Evolutionary conservation across 2,329 filamentous ascomycete genomes (phyloP), one percentile per base, ranked within the genome.

Genomic region (Alternaria solani): DNA sequence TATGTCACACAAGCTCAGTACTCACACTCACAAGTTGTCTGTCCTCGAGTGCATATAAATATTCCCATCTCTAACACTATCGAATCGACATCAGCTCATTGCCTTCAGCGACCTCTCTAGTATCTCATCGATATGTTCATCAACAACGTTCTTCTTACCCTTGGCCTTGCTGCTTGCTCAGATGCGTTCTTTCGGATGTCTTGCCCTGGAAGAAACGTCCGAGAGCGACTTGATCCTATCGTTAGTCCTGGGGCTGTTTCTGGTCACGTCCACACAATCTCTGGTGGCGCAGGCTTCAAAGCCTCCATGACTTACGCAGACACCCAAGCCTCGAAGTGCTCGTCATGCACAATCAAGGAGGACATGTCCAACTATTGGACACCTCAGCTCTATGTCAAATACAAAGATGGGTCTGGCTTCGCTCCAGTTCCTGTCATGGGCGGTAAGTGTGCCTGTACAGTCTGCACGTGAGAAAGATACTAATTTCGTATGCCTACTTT

Each of bases 311-410:
- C 84, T 42, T 91, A 88, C 69, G 81, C 86, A 57, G 81, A 85
- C 46, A 83, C 91, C 28, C 75, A 83, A 56, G 91, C 89, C 32
- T 56, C 67, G 1, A 83, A 83, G 20, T 94, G 91, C 81, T 90
- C 87, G 52, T 91, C 88, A 25, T 89, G 91, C 72, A 83, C 84
- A 58, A 82, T 91, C 73, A 87, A 84, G 65, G 63, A 69, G 25
- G 64, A 70, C 12, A 65, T 70, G 74, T 90, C 86, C 68, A 90
- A 90, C 78, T 94, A 94, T 82, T 94, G 91, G 91, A 88, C 89
- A 57, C 91, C 91, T 1, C 82, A 83, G 28, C 80, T 94, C 3
- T 93, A 89, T 79, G 93, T 89, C 68, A 77, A 90, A 65, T 65
- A 65, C 26, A 68, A 74, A 52, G 69, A 76, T 42, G 69, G 66